Evolutionary conservation across 1,284 basidiomycete species (phyloP).

Genomic region (Cutaneotrichosporon cavernicola): DNA sequence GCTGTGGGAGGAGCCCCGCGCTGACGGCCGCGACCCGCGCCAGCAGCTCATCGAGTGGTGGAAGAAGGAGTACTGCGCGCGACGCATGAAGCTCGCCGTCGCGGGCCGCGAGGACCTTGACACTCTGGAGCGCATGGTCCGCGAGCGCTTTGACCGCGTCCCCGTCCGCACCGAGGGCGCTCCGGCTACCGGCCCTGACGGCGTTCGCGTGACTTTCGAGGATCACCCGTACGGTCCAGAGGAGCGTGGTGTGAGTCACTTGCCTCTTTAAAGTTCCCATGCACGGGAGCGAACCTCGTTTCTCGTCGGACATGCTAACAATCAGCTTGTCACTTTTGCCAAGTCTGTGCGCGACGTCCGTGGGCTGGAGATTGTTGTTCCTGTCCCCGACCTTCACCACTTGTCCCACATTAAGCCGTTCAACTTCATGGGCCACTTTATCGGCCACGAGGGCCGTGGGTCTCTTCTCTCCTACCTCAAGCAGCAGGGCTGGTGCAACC

Average conservation of each 20-base stretch:
- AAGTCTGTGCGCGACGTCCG: conserved; percentile 91
- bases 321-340: conserved; percentile 74
- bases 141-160: conserved; percentile 46
- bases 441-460: conserved; percentile 95
- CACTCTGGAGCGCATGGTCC: conserved; percentile 49
- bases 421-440: conserved; percentile 76
- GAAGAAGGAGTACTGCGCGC: conserved; percentile 86
- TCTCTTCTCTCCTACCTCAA: conserved; percentile 91
- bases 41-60: conserved; percentile 94
- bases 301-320: neutral
- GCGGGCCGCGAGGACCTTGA: conserved; percentile 73
- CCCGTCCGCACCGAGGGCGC: conserved; percentile 45
- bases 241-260: conserved; percentile 67
- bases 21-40: conserved; percentile 76
- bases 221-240: conserved; percentile 74
- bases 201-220: conserved; percentile 58
- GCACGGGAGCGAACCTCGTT: neutral
- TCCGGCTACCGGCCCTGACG: conserved; percentile 39
- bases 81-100: conserved; percentile 88
- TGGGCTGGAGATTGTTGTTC: conserved; percentile 82
- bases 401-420: conserved; percentile 80
- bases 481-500: conserved; percentile 84
- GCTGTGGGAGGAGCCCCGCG: conserved; percentile 63
- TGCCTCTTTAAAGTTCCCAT: neutral
- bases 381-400: conserved; percentile 76